A percentile compares a stretch with the other conserved stretches of the same genome.
These are phyloP conservation scores for Gossypium gossypioides DNA, from an alignment of 441 rosid genomes.

Conservation along the genomic window DNA sequence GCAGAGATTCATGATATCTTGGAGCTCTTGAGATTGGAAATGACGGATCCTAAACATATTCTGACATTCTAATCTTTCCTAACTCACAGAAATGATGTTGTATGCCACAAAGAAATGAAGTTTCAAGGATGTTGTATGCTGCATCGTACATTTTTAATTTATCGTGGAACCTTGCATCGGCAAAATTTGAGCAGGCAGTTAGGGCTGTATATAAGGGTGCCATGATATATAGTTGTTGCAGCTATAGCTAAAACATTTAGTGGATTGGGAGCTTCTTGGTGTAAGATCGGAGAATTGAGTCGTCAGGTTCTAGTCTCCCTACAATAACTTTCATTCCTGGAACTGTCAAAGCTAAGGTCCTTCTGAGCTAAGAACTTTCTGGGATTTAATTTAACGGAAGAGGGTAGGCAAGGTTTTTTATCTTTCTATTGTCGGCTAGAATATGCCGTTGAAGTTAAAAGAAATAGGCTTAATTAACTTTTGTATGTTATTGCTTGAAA, in stretches of 20 bases:
- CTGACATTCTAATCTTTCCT: background rate
- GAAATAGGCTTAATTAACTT: too few species aligned
- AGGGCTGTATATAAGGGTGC: background rate
- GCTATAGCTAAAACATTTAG: background rate
- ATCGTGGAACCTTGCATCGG: background rate
- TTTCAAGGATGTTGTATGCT: background rate
- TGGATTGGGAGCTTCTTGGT: background rate
- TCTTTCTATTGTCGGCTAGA: too few species aligned
- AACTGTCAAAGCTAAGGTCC: background rate
- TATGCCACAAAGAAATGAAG: too few species aligned
- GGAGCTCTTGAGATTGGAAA: slow-evolving; percentile 35
- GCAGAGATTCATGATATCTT: slow-evolving; percentile 29
- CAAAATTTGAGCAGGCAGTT: background rate
- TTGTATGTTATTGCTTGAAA: too few species aligned
- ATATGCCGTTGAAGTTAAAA: too few species aligned
- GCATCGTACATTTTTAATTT: background rate
- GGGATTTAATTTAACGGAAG: background rate
- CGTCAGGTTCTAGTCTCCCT: background rate
- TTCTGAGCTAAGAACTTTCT: background rate
- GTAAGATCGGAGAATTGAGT: background rate
- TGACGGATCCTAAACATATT: slow-evolving; percentile 11
- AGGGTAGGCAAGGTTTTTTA: background rate
- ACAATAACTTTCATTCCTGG: background rate
- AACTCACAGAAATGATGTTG: background rate
- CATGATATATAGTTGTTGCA: background rate